A percentile compares a stretch with the other conserved stretches of the same genome.
Conservation (phyloP, 2,329 filamentous ascomycete species). For the Elsinoe perseae region DNA sequence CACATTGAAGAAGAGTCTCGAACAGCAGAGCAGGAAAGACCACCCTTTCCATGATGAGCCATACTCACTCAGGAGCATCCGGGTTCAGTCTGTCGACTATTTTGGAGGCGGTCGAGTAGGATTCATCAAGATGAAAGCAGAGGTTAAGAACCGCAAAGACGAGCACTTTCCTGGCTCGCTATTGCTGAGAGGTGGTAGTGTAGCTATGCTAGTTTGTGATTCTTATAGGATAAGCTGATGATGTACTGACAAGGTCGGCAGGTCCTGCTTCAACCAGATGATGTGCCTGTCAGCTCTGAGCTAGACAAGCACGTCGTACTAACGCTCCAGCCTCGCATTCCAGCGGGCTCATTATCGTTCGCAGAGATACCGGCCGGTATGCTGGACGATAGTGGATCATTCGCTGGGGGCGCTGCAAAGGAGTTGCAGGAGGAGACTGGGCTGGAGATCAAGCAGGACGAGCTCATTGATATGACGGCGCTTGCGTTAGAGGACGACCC, state of each 20-base stretch:
- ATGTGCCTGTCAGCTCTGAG: constrained; percentile 36
- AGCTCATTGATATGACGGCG: constrained; percentile 49
- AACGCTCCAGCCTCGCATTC: constrained; percentile 51
- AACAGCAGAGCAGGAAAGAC: constrained; percentile 36
- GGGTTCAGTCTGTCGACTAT: constrained; percentile 48
- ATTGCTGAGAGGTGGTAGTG: constrained; percentile 51
- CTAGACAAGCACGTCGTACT: constrained; percentile 45
- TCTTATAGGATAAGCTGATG: not conserved
- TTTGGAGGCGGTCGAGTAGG: constrained; percentile 45
- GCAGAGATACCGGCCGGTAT: constrained; percentile 54
- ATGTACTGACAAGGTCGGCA: constrained; percentile 21
- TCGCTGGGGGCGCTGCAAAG: constrained; percentile 48
- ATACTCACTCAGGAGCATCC: constrained; percentile 45
- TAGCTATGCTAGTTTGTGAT: constrained; percentile 45
- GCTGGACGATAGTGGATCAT: constrained; percentile 49
- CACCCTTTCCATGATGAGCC: constrained; percentile 47
- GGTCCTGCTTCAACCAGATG: constrained; percentile 49
- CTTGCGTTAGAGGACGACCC: constrained; percentile 34
- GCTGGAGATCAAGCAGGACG: constrained; percentile 41
- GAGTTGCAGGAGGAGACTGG: constrained; percentile 53
- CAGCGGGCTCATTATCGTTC: constrained; percentile 48
- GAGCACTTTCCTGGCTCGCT: constrained; percentile 49
- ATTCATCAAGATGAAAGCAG: constrained; percentile 50
- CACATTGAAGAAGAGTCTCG: constrained; percentile 43
- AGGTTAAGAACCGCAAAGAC: constrained; percentile 45